Conservation (phyloP, 352 stramenopile genomes). For the Pseudoperonospora humuli region DNA sequence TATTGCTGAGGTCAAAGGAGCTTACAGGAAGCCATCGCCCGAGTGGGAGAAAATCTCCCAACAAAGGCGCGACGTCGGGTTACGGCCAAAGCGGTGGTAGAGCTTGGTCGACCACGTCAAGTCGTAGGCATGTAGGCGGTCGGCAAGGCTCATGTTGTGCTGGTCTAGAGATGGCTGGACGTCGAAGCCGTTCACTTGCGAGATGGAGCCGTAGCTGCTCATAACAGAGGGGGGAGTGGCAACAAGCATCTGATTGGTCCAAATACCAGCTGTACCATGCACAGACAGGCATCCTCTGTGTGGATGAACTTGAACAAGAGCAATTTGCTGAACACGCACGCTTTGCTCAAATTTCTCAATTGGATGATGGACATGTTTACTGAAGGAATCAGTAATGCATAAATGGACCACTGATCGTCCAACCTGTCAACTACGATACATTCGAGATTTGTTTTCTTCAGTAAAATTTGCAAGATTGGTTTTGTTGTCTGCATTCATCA, state of each 20-base stretch:
- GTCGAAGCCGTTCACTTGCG: constrained; percentile 18
- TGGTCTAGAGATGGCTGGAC: constrained; percentile 13
- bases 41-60: constrained; percentile 79
- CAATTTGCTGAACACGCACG: too few species aligned
- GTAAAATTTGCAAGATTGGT: too few species aligned
- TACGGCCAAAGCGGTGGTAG: constrained; percentile 57
- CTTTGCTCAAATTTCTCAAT: too few species aligned
- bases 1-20: too few species aligned
- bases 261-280: constrained; percentile 9
- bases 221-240: constrained; percentile 1
- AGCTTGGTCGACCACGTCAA: constrained; percentile 60
- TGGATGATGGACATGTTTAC: too few species aligned
- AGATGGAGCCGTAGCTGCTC: constrained; percentile 26
- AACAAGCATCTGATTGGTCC: constrained; percentile 15
- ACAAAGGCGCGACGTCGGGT: constrained; percentile 33
- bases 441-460: too few species aligned
- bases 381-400: too few species aligned
- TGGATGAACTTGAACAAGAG: too few species aligned
- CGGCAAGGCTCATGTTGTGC: constrained; percentile 40
- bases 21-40: constrained; percentile 78
- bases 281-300: too few species aligned
- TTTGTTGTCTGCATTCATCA: too few species aligned
- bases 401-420: too few species aligned
- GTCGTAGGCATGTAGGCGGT: constrained; percentile 67
- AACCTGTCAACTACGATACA: too few species aligned